Evolutionary conservation across 163 green algal genomes (phyloP), one percentile per base, ranked within the genome.

Genomic region (Scenedesmus sp.): DNA sequence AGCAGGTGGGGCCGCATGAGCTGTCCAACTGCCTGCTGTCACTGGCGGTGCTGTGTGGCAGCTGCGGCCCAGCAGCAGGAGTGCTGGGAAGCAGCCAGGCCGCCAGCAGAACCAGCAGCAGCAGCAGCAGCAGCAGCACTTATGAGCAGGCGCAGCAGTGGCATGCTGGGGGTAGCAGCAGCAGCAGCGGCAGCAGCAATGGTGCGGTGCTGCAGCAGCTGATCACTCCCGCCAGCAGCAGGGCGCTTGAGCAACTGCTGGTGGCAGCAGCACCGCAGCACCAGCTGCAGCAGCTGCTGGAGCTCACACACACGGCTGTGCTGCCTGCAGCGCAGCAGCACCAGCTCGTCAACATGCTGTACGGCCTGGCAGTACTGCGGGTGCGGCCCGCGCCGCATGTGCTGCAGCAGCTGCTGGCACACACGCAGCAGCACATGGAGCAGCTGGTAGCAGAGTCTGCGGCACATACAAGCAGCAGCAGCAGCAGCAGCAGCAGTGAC

Each of bases 271-370:
- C 62, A 13, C 88, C 88, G 8, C 88, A 92, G 13, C 77, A 87
- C 62, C 81, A 87, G 88, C 88, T 92, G 64, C 88, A 88, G 81
- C 88, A 92, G 88, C 81, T 92, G 81, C 54, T 92, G 76, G 81
- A 92, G 1, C 62, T 87, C 16, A 79, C 34, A 34, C 4, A 4
- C 52, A 12, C 76, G n/a, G 16, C 52, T 12, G 76, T 10, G 64
- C 55, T 70, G 59, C 20, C 87, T 7, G 57, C 59, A 16, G 77
- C 59, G 55, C 34, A 84, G 81, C 55, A 46, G 20, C 46, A 82
- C 59, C 79, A 81, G 88, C 81, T 88, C 34, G 77, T 87, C 3
- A 64, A 88, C 26, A 64, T 74, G 16, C 26, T 88, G 77, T 88
- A 82, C 34, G 79, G 77, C 16, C 59, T 88, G 60, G 77, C 79